Base-by-base conservation (phyloP, 2,329 filamentous ascomycete genomes). In the Colletotrichum zoysiae region DNA sequence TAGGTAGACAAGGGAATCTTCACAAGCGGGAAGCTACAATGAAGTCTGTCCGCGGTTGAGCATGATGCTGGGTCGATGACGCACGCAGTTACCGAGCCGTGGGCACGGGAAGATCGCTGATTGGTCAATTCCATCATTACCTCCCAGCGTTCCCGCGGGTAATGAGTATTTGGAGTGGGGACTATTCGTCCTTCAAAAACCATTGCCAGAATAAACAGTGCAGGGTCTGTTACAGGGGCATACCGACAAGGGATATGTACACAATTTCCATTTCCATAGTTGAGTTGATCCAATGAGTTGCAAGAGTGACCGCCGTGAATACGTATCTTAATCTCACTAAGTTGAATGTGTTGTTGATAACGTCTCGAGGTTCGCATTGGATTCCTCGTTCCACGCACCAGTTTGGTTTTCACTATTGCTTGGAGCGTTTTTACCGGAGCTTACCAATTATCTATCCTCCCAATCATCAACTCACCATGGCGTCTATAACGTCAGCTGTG, bases 1-100 rank as follows among this genome's bases (percentile, higher is more conserved):
- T 65, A 18, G 56, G 38, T 65, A 18, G 44, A 58, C 56, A 8
- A 48, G 23, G 63, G 16, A 20, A 58, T 66, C 40, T 51, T 66
- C 44, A 55, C 51, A 38, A 18, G 16, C n/a, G 42, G 30, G 35
- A 42, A 53, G 60, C n/a, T 63, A 35, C 33, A 40, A 3, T 12
- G 42, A 46, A 18, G 35, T 46, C 18, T 35, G 26, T 46, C 67
- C 63, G 56, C 67, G 67, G 63, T 46, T 48, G n/a, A 6, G 9
- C 16, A 42, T 23, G 44, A 59, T 26, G 60, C 18, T 33, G 9
- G 20, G 35, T 40, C 20, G 9, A 23, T 69, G 40, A 12, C n/a
- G 60, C 30, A 12, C n/a, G 60, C 30, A 30, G 35, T 35, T 18
- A 2, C 23, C 26, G 26, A 50, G 33, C 14, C 46, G 46, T 38